Evolutionary conservation across 2,329 filamentous ascomycete genomes (phyloP), one percentile per base, ranked within the genome.

Genomic region (Amauroascus niger): DNA sequence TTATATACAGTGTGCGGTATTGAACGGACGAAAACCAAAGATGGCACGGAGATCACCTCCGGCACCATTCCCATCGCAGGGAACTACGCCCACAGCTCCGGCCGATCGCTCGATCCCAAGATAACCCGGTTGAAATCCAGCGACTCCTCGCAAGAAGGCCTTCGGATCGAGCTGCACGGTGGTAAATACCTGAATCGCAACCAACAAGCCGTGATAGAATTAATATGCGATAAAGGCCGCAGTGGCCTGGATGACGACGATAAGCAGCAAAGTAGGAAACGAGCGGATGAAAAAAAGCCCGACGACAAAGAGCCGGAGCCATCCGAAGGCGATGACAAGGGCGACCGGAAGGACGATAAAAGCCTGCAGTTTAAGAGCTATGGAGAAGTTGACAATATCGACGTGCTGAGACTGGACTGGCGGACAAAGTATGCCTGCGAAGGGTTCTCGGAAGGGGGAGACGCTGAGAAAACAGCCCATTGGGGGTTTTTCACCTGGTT

Each of bases 401-500:
- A 81, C 55, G 79, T 88, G 9, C 70, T 97, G 59, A 80, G 83
- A 52, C 68, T 97, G 64, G 83, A 86, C 33, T 98, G 91, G 91
- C 75, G 79, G 65, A 96, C 91, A 13, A 88, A 91, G 69, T 83
- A 88, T 65, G 91, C 88, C 0, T 97, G 93, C 61, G 71, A 73
- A 46, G 71, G 75, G 14, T 73, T 71, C 8, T 73, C 75, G 40
- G 70, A 69, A 8, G 55, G 45, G 8, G 55, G 32, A 18, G 61
- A 65, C 53, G 63, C 65, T 37, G 60, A 65, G 40, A 67, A 72
- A 54, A 74, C 76, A 51, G 69, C 69, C 16, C 78, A 81, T 65
- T 97, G 91, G 93, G 93, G 93, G 1, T 93, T 96, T 76, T 97
- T 97, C 65, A 96, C 91, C 16, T 98, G 93, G 93, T 80, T 97